Evolutionary conservation across 495 filamentous ascomycete species (phyloP).

Genomic region (Terfezia boudieri): DNA sequence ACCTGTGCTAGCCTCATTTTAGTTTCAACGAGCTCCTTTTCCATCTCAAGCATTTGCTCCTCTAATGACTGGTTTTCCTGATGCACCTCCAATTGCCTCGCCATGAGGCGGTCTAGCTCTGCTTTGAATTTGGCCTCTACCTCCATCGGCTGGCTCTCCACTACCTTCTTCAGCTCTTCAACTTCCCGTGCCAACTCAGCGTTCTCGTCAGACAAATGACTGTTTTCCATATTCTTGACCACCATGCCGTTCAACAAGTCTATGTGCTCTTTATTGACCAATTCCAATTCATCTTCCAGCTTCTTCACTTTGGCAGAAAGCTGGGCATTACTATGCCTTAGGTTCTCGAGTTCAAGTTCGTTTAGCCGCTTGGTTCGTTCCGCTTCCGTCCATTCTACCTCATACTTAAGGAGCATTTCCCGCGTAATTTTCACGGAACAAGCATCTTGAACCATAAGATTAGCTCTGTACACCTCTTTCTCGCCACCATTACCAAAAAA

Average conservation of each 20-base stretch:
- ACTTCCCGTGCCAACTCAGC: slow-evolving; percentile 69
- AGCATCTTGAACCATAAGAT: slow-evolving; percentile 80
- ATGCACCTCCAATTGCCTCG: slow-evolving; percentile 79
- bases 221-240: slow-evolving; percentile 77
- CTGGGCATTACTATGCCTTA: slow-evolving; percentile 39
- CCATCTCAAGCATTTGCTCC: slow-evolving; percentile 82
- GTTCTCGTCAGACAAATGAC: slow-evolving; percentile 66
- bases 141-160: slow-evolving; percentile 73
- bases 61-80: slow-evolving; percentile 77
- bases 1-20: slow-evolving; percentile 96
- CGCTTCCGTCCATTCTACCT: slow-evolving; percentile 79
- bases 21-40: slow-evolving; percentile 74
- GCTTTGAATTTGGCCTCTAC: slow-evolving; percentile 59
- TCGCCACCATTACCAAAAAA: slow-evolving; percentile 93
- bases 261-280: slow-evolving; percentile 82
- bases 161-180: slow-evolving; percentile 54
- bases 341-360: slow-evolving; percentile 56
- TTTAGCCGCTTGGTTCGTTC: slow-evolving; percentile 52
- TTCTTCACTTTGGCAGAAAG: slow-evolving; percentile 50
- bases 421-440: slow-evolving; percentile 70
- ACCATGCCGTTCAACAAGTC: slow-evolving; percentile 78
- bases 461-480: slow-evolving; percentile 87
- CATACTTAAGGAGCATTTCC: slow-evolving; percentile 57
- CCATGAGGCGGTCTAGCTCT: slow-evolving; percentile 84
- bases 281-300: slow-evolving; percentile 71